phyloP scores from a whole-genome alignment of 2,329 filamentous ascomycete genomes.

The Fusarium nodosum region DNA sequence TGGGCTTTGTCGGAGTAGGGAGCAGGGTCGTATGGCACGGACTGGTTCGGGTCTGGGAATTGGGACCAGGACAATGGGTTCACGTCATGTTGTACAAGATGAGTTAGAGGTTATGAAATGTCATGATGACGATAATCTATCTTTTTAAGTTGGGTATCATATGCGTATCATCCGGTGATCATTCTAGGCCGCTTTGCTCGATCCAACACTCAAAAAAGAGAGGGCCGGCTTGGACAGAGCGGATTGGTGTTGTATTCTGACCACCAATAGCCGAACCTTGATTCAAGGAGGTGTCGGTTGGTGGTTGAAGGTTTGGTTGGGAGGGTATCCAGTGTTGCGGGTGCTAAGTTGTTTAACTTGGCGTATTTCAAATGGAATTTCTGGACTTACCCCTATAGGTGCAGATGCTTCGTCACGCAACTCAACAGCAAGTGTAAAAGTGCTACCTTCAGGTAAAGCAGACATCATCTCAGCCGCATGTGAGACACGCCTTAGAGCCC shows the following conservation, averaged over 20 bases:
- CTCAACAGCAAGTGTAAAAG: conserved; percentile 83
- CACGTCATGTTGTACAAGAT: conserved; percentile 43
- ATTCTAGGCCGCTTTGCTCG: conserved; percentile 55
- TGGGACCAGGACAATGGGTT: conserved; percentile 31
- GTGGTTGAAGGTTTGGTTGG: conserved; percentile 61
- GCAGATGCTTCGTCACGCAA: conserved; percentile 71
- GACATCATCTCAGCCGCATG: conserved; percentile 70
- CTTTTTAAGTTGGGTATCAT: conserved; percentile 28
- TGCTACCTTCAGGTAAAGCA: conserved; percentile 73
- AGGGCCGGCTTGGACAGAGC: conserved; percentile 69
- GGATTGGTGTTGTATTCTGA: conserved; percentile 63
- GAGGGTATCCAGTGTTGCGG: conserved; percentile 73
- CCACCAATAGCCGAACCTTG: conserved; percentile 54
- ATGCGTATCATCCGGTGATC: neutral
- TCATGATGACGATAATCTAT: conserved; percentile 46
- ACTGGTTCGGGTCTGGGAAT: conserved; percentile 44
- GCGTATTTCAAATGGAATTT: conserved; percentile 13
- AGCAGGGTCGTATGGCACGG: conserved; percentile 39
- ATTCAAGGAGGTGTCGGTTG: conserved; percentile 48
- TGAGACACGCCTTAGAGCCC: conserved; percentile 72
- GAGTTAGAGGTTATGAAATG: conserved; percentile 44
- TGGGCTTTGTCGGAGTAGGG: conserved; percentile 43
- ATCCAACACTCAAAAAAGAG: conserved; percentile 77
- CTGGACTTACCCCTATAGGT: conserved; percentile 67
- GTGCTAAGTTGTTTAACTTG: conserved; percentile 57